Percentiles rank a stretch among this genome's conserved stretches.
Evolutionary conservation across 306 rosid genomes (phyloP).

Genomic region (Cercis canadensis): DNA sequence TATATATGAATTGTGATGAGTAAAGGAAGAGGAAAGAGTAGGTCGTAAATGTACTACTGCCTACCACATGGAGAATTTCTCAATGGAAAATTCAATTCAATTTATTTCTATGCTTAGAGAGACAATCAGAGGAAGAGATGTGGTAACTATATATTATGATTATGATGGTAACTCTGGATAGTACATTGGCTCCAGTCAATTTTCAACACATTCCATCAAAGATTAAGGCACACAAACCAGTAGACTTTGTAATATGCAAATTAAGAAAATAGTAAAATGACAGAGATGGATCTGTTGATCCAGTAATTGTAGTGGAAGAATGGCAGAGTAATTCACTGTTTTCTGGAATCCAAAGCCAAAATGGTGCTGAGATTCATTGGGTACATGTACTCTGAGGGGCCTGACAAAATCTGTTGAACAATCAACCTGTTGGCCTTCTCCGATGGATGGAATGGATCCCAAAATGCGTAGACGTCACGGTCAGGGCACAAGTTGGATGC

Average conservation of each 20-base stretch:
- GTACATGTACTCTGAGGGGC: slow-evolving; percentile 63
- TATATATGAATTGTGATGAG: too few relatives aligned
- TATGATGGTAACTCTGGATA: neutral
- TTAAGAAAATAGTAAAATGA: slow-evolving; percentile 20
- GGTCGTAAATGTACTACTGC: too few relatives aligned
- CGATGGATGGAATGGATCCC: slow-evolving; percentile 87
- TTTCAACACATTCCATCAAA: slow-evolving; percentile 17
- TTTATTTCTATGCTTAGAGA: too few relatives aligned
- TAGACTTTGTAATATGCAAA: slow-evolving; percentile 1
- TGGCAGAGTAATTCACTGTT: too few relatives aligned
- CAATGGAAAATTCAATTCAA: too few relatives aligned
- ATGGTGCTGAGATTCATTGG: slow-evolving; percentile 90
- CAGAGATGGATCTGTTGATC: neutral
- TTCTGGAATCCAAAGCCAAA: slow-evolving; percentile 63
- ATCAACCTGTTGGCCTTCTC: slow-evolving; percentile 58
- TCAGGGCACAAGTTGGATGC: slow-evolving; percentile 68
- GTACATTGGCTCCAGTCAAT: neutral
- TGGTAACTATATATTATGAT: too few relatives aligned
- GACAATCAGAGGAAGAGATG: too few relatives aligned
- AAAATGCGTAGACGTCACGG: slow-evolving; percentile 68
- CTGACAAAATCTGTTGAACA: slow-evolving; percentile 47
- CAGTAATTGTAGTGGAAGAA: too few relatives aligned
- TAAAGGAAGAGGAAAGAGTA: too few relatives aligned
- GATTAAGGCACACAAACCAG: slow-evolving; percentile 4
- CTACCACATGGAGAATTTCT: too few relatives aligned